Conservation (phyloP, 495 filamentous ascomycete genomes). For the Paragyromitra xinjiangensis region DNA sequence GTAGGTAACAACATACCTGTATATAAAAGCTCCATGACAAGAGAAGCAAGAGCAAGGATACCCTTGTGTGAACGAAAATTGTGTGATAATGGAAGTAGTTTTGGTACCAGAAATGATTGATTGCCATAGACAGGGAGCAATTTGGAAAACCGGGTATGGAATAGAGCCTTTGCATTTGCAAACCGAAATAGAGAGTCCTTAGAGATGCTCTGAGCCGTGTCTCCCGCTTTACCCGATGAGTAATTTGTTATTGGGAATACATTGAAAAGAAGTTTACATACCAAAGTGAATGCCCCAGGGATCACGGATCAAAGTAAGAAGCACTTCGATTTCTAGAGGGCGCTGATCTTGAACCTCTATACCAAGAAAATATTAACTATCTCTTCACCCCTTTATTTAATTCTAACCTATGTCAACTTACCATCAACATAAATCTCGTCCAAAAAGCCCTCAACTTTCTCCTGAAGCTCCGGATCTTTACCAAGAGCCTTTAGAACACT, state of each 20-base stretch:
- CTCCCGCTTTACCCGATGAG: conserved; percentile 56
- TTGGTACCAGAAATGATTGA: conserved; percentile 52
- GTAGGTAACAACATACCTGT: conserved; percentile 32
- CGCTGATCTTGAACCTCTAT: conserved; percentile 62
- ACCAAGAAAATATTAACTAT: background rate
- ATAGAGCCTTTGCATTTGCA: conserved; percentile 60
- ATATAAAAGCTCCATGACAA: conserved; percentile 59
- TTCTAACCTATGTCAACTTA: conserved; percentile 14
- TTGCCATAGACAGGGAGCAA: conserved; percentile 9
- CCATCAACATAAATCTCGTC: conserved; percentile 63
- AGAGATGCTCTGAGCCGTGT: conserved; percentile 63
- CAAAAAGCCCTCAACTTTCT: conserved; percentile 52
- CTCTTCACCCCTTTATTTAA: background rate
- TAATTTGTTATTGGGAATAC: too few species aligned
- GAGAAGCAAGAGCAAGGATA: conserved; percentile 60
- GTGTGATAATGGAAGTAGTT: conserved; percentile 56
- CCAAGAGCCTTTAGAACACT: conserved; percentile 6
- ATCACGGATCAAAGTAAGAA: background rate
- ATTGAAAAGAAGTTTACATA: background rate
- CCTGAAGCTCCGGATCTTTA: conserved; percentile 30
- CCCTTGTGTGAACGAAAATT: conserved; percentile 63
- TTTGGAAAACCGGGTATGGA: conserved; percentile 58
- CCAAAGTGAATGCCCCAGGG: conserved; percentile 16
- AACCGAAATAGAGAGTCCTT: conserved; percentile 62
- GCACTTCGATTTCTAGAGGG: conserved; percentile 59